Evolutionary conservation across 148 eudicot genomes (phyloP).

Genomic region (Bassia scoparia): DNA sequence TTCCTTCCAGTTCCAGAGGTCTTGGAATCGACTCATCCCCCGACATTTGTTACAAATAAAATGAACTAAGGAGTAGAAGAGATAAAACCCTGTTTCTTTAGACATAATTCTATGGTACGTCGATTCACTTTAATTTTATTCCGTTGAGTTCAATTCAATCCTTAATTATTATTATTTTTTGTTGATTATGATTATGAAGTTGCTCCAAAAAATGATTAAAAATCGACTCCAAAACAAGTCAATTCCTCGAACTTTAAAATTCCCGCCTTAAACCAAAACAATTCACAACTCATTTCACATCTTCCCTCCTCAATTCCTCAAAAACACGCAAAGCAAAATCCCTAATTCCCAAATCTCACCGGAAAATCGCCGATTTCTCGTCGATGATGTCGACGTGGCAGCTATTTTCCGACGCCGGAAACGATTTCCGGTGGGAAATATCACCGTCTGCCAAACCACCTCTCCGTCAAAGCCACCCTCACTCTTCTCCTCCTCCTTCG

Average conservation of each 20-base stretch:
- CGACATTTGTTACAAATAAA: too few relatives aligned
- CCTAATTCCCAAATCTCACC: slow-evolving; percentile 16
- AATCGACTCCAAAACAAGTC: not conserved
- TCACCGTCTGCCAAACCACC: slow-evolving; percentile 24
- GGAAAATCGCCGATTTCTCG: slow-evolving; percentile 5
- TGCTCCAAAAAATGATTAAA: too few relatives aligned
- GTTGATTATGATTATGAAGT: too few relatives aligned
- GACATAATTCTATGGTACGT: too few relatives aligned
- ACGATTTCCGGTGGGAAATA: slow-evolving; percentile 59
- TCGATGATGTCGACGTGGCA: slow-evolving; percentile 64
- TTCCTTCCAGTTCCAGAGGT: too few relatives aligned
- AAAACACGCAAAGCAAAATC: not conserved
- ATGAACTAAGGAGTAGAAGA: too few relatives aligned
- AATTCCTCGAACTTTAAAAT: slow-evolving; percentile 4
- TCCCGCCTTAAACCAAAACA: slow-evolving; percentile 27
- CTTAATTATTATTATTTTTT: too few relatives aligned
- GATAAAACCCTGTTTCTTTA: too few relatives aligned
- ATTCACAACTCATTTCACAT: not conserved
- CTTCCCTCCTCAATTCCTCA: not conserved
- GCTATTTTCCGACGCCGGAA: slow-evolving; percentile 49
- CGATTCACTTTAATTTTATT: too few relatives aligned
- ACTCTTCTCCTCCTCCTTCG: slow-evolving; percentile 12
- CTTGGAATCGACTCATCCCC: too few relatives aligned
- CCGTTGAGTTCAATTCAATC: too few relatives aligned
- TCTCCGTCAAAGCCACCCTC: not conserved